Evolutionary conservation across 1,284 basidiomycete species (phyloP), one percentile per base, ranked within the genome.

Genomic region (Sanghuangporus sanghuang): DNA sequence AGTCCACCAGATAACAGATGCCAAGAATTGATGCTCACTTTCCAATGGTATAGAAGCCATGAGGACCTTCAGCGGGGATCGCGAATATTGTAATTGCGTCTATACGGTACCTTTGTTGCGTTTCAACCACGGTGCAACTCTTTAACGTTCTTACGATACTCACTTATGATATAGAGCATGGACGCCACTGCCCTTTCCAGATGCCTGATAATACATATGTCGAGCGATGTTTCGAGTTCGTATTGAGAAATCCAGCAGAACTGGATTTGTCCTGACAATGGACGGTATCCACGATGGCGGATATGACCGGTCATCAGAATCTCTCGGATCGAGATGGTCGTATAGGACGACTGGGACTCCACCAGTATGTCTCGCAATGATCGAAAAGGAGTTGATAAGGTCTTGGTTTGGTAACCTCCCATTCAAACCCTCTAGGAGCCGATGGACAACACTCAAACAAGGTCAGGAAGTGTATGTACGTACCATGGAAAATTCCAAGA

Each of bases 401-500:
- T 99, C 96, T 75, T 98, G 94, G 72, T 99, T 99, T 0, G 97
- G 96, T 52, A 98, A 78, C 36, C 95, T 90, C 3, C 96, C 96
- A 73, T 98, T 96, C 5, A 94, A 80, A 6, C 96, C 97, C 82
- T 99, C 96, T 96, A 70, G n/a, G 61, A 4, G 56, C 50, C 21
- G 59, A 57, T 44, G 23, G 44, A n/a, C n/a, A n/a, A 40, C 32
- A 48, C 27, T 52, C 18, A 36, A 56, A 39, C 21, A 23, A 11
- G 16, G 8, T 39, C n/a, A 9, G 44, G 32, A 1, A 8, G n/a
- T 44, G n/a, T 40, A 50, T 32, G 21, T 16, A 71, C 87, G 60
- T 32, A 93, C 94, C 94, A 75, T 92, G 93, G 76, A 93, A 96
- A 11, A 98, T 77, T 2, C 94, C 94, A 2, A 99, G 79, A 71